A percentile compares a stretch with the other conserved stretches of the same genome.
These are phyloP conservation scores for Angomonas desouzai DNA, from an alignment of 208 protist species.

Conservation along the genomic window DNA sequence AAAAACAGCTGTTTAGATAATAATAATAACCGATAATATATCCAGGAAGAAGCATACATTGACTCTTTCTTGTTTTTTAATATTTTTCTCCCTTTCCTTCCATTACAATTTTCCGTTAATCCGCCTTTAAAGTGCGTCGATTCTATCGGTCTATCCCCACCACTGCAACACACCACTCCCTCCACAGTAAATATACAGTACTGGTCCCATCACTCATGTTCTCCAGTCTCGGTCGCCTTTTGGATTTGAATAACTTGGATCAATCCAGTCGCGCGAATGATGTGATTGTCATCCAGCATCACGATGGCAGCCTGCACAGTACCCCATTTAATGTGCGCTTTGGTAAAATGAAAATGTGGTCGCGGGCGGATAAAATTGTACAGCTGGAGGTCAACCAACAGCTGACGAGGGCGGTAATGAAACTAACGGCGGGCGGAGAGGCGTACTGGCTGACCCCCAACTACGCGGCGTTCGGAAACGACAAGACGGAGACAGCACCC, in stretches of 20 bases:
- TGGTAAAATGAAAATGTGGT: conserved; percentile 92
- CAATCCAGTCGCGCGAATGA: conserved; percentile 94
- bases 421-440: conserved; percentile 92
- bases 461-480: conserved; percentile 10
- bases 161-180: background rate
- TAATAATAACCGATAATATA: no score
- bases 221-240: conserved; percentile 59
- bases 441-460: conserved; percentile 89
- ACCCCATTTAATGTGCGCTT: conserved; percentile 98
- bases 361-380: conserved; percentile 87
- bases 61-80: background rate
- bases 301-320: conserved; percentile 79
- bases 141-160: background rate
- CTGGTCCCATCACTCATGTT: no score
- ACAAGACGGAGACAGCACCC: conserved; percentile 9
- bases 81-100: background rate
- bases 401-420: conserved; percentile 90
- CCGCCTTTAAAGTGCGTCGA: background rate
- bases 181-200: no score
- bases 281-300: conserved; percentile 95
- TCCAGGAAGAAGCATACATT: background rate
- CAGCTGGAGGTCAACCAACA: conserved; percentile 94
- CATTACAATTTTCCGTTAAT: no score
- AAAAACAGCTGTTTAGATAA: background rate
- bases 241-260: conserved; percentile 81